Conservation (phyloP, 305 asterid species). For the Fraxinus baroniana region DNA sequence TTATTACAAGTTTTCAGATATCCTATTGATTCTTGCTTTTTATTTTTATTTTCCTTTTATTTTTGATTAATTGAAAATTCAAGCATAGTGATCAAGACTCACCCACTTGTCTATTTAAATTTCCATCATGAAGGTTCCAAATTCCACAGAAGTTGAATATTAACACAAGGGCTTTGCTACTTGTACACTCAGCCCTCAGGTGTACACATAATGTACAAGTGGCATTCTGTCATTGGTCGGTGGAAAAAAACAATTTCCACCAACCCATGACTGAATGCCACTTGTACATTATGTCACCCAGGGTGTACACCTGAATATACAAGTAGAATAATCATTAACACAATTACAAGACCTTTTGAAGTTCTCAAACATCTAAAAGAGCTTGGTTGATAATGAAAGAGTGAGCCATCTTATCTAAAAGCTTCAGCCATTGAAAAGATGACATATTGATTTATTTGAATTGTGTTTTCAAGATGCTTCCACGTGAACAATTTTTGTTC, state of each 20-base stretch:
- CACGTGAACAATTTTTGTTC: neutral
- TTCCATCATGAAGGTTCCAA: neutral
- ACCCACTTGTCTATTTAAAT: neutral
- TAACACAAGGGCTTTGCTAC: neutral
- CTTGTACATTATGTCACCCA: neutral
- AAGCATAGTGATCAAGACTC: neutral
- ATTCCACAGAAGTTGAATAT: neutral
- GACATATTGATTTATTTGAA: neutral
- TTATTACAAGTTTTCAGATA: neutral
- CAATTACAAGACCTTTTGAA: conserved; percentile 1
- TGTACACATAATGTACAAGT: neutral
- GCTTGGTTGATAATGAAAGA: neutral
- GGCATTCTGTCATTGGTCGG: neutral
- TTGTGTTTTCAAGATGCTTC: neutral
- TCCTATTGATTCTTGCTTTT: neutral
- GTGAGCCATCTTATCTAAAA: neutral
- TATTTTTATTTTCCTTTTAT: neutral
- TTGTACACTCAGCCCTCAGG: neutral
- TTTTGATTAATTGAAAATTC: conserved; percentile 6
- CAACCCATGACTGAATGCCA: neutral
- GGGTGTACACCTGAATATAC: neutral
- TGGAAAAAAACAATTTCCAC: neutral
- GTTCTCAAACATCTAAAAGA: neutral
- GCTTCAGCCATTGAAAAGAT: neutral
- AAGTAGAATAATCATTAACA: neutral